Conservation (phyloP, 2,329 filamentous ascomycete genomes). For the Apiospora malaysiana region DNA sequence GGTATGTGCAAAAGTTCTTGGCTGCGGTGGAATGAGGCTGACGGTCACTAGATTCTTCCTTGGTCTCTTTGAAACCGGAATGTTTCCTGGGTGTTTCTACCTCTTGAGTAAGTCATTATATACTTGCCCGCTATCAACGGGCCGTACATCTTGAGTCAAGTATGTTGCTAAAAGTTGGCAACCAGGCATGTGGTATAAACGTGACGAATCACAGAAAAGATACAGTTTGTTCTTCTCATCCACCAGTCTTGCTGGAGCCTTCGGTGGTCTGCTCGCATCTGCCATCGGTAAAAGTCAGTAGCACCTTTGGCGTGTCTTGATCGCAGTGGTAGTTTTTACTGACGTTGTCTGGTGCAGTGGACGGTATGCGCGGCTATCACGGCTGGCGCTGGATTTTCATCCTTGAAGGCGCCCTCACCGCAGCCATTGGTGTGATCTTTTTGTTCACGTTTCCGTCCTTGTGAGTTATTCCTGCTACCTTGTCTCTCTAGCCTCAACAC, state of each 20-base stretch:
- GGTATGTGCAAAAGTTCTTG: constrained; percentile 71
- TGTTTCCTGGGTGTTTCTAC: constrained; percentile 76
- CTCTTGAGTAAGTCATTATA: constrained; percentile 70
- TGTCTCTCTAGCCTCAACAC: constrained; percentile 16
- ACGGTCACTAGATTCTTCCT: not conserved
- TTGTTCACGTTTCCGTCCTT: constrained; percentile 77
- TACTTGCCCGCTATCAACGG: not conserved
- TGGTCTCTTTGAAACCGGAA: constrained; percentile 73
- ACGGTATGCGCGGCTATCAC: constrained; percentile 67
- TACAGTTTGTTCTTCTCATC: constrained; percentile 94
- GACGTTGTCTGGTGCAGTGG: constrained; percentile 52
- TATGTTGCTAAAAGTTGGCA: not conserved
- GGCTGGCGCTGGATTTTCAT: constrained; percentile 90
- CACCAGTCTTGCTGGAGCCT: constrained; percentile 80
- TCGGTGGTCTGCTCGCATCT: constrained; percentile 83
- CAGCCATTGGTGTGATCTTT: constrained; percentile 53
- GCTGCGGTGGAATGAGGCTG: not conserved
- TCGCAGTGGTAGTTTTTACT: constrained; percentile 18
- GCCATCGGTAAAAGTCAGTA: constrained; percentile 73
- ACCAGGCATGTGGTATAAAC: constrained; percentile 83
- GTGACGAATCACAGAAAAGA: constrained; percentile 85
- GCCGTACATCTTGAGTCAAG: not conserved
- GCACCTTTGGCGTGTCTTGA: constrained; percentile 44
- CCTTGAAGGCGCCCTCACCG: constrained; percentile 64
- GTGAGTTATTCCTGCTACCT: constrained; percentile 37